phyloP scores from a whole-genome alignment of 2,329 filamentous ascomycete species.

The Rhytidhysteron rufulum region DNA sequence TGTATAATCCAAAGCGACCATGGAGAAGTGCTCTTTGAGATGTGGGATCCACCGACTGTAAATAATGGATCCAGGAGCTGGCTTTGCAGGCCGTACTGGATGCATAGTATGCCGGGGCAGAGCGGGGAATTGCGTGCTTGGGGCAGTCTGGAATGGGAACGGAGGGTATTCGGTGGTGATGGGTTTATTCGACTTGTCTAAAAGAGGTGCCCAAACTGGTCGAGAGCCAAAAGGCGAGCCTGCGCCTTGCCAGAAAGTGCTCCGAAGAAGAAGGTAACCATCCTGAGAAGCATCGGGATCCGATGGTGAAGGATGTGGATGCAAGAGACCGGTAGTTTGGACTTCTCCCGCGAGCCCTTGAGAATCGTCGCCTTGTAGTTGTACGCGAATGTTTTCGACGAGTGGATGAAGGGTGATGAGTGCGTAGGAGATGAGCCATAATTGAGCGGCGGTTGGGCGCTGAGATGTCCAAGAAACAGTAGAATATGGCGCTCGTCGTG shows the following conservation, averaged over 20 bases:
- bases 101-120: slow-evolving; percentile 60
- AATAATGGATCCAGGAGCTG: slow-evolving; percentile 63
- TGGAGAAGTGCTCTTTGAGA: slow-evolving; percentile 71
- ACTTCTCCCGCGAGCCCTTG: slow-evolving; percentile 39
- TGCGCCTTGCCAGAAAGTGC: slow-evolving; percentile 46
- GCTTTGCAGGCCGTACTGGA: slow-evolving; percentile 69
- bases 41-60: slow-evolving; percentile 79
- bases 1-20: slow-evolving; percentile 67
- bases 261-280: slow-evolving; percentile 48
- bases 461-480: background rate
- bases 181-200: slow-evolving; percentile 30
- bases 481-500: background rate
- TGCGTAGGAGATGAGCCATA: slow-evolving; percentile 47
- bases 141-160: slow-evolving; percentile 41
- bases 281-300: too few species aligned
- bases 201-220: slow-evolving; percentile 36
- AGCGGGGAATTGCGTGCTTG: slow-evolving; percentile 46
- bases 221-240: slow-evolving; percentile 40
- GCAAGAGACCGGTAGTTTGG: slow-evolving; percentile 41
- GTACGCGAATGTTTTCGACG: slow-evolving; percentile 43
- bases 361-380: slow-evolving; percentile 35
- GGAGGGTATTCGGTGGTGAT: slow-evolving; percentile 38
- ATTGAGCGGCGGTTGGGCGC: slow-evolving; percentile 40
- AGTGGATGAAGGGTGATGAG: slow-evolving; percentile 43
- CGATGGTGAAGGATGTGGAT: slow-evolving; percentile 41